Conservation (phyloP, 2,329 filamentous ascomycete genomes). For the Neocucurbitaria cava region DNA sequence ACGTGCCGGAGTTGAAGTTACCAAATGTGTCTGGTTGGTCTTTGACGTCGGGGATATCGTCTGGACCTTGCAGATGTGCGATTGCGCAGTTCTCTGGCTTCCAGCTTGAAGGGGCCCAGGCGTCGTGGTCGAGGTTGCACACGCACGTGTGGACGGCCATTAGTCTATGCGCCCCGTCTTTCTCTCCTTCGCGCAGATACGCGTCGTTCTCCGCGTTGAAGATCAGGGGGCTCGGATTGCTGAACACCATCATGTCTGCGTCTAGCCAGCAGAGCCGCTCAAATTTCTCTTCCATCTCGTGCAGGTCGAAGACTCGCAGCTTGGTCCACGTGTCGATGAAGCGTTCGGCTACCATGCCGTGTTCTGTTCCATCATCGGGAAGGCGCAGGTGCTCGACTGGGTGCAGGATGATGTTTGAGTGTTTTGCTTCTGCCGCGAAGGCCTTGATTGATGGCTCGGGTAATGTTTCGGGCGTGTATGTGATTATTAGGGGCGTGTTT, state of each 20-base stretch:
- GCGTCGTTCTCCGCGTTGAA: constrained; percentile 52
- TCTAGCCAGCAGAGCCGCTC: constrained; percentile 59
- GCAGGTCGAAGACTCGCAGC: constrained; percentile 60
- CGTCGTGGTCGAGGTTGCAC: constrained; percentile 59
- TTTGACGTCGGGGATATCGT: constrained; percentile 44
- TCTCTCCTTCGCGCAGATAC: constrained; percentile 26
- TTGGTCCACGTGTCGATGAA: constrained; percentile 65
- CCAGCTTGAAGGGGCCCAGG: constrained; percentile 61
- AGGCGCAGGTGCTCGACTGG: constrained; percentile 53
- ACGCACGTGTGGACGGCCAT: constrained; percentile 60
- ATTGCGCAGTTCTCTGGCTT: constrained; percentile 58
- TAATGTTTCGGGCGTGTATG: constrained; percentile 55
- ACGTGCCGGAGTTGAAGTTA: constrained; percentile 61
- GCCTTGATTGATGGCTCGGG: constrained; percentile 49
- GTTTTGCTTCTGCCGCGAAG: constrained; percentile 51
- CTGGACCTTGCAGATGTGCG: constrained; percentile 47
- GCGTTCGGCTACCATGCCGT: constrained; percentile 57
- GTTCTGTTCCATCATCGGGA: constrained; percentile 30
- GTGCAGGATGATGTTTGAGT: constrained; percentile 51
- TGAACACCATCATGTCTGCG: constrained; percentile 60
- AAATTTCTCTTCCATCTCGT: constrained; percentile 23
- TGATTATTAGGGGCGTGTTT: constrained; percentile 57
- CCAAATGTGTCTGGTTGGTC: constrained; percentile 48
- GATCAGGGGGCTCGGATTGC: constrained; percentile 45
- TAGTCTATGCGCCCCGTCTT: constrained; percentile 48